These are phyloP conservation scores for Pichia sp. DNA, from an alignment of 1,139 yeast genomes.

Conservation along the genomic window DNA sequence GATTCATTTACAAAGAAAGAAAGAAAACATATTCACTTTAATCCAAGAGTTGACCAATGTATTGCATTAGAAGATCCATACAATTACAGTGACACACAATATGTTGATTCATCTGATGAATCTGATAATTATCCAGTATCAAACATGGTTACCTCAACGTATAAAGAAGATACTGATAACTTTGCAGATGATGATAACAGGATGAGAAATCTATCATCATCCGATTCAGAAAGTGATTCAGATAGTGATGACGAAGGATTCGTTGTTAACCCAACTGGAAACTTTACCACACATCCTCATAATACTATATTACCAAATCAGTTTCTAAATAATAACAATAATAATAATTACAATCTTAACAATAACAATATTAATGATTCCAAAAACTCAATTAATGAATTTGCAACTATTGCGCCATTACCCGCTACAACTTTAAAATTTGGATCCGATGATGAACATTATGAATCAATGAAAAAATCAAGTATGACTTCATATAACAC, in stretches of 20 bases:
- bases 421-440: slow-evolving; percentile 80
- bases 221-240: slow-evolving; percentile 17
- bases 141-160: slow-evolving; percentile 7
- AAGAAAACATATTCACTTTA: slow-evolving; percentile 74
- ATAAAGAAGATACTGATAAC: slow-evolving; percentile 12
- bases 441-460: slow-evolving; percentile 67
- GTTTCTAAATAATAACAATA: not conserved
- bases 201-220: not conserved
- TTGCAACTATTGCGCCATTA: slow-evolving; percentile 59
- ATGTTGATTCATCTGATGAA: slow-evolving; percentile 21
- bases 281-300: slow-evolving; percentile 21
- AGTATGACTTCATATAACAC: slow-evolving; percentile 69
- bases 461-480: slow-evolving; percentile 36
- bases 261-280: slow-evolving; percentile 18
- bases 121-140: slow-evolving; percentile 21
- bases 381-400: slow-evolving; percentile 20
- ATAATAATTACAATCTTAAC: not conserved
- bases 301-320: not conserved
- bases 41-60: slow-evolving; percentile 89
- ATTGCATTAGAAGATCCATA: slow-evolving; percentile 48
- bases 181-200: slow-evolving; percentile 19
- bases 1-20: not conserved
- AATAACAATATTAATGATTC: not conserved
- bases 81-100: slow-evolving; percentile 23
- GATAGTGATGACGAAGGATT: slow-evolving; percentile 32